Base-by-base conservation (phyloP, 176 grass and related monocot genomes). In the Oryza brachyantha region DNA sequence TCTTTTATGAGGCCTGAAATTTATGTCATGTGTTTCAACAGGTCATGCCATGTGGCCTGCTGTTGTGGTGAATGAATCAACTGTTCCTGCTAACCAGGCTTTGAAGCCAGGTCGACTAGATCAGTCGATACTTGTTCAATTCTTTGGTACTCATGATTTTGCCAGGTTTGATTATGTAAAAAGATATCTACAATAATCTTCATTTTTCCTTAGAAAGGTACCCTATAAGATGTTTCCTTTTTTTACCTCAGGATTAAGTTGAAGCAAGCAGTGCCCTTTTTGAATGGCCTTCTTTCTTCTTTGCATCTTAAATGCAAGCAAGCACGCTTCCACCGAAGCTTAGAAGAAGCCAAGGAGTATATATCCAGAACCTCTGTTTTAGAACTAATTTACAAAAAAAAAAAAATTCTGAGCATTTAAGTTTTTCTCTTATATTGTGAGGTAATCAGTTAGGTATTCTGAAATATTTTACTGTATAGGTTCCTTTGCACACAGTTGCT, bases 11-110 rank as follows among this genome's bases (percentile, higher is more conserved):
- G 32, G 21, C 37, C 36, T 46, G 46, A 77, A 61, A 79, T 73
- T 52, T 70, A 8, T 77, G 0, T 78, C 84, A 61, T 85, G 78
- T 78, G 54, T 39, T 85, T 78, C 70, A 87, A 91, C 79, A 99
- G 96, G 96, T 77, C 88, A 95, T 96, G 92, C 96, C 74, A 96
- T 95, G 90, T 99, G 96, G 96, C 92, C 96, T 10, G 92, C 96
- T 21, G 90, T 95, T 43, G 92, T 99, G 81, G 88, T 95, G 22
- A 86, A 89, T 79, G 96, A 99, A 60, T 99, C 90, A 64, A 66
- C 88, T 87, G 70, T 99, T 83, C 77, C 83, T 41, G 40, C 80
- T 32, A 87, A 81, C 10, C 59, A 81, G 35, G 88, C 68, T 69
- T 81, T 93, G 84, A 99, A 96, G 86, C 75, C 88, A 68, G 73